Conservation (phyloP, 129 eudicot species). For the Rutidosis leptorrhynchoides region DNA sequence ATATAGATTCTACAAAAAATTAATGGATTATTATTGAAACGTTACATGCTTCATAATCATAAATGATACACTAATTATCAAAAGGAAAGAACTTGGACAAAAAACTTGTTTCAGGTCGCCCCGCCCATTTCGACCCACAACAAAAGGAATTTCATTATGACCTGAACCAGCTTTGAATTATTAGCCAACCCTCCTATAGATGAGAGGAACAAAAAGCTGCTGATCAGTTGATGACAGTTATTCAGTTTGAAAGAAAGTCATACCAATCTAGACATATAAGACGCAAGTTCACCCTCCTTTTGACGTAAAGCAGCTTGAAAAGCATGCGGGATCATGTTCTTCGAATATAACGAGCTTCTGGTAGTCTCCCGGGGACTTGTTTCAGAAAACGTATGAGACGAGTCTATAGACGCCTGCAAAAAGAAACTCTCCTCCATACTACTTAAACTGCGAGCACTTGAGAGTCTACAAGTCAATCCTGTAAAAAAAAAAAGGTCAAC, state of each 20-base stretch:
- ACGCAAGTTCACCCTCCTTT: slow-evolving; percentile 94
- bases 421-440: slow-evolving; percentile 85
- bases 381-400: slow-evolving; percentile 57
- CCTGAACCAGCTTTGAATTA: background rate
- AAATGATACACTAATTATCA: background rate
- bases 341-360: slow-evolving; percentile 57
- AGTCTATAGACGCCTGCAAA: slow-evolving; percentile 70
- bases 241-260: slow-evolving; percentile 5
- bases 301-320: slow-evolving; percentile 85
- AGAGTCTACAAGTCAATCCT: slow-evolving; percentile 76
- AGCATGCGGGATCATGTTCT: slow-evolving; percentile 67
- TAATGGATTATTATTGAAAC: background rate
- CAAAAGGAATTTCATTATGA: background rate
- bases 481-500: slow-evolving; percentile 23
- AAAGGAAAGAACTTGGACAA: background rate
- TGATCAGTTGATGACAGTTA: too few relatives aligned
- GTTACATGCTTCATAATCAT: background rate
- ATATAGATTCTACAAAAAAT: background rate
- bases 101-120: background rate
- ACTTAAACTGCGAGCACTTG: slow-evolving; percentile 77
- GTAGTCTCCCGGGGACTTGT: slow-evolving; percentile 49
- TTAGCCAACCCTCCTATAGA: background rate
- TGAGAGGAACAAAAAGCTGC: background rate
- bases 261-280: slow-evolving; percentile 89
- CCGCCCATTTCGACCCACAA: background rate